Evolutionary conservation across 1,284 basidiomycete species (phyloP), one percentile per base, ranked within the genome.

Genomic region (Ganoderma lingzhi): DNA sequence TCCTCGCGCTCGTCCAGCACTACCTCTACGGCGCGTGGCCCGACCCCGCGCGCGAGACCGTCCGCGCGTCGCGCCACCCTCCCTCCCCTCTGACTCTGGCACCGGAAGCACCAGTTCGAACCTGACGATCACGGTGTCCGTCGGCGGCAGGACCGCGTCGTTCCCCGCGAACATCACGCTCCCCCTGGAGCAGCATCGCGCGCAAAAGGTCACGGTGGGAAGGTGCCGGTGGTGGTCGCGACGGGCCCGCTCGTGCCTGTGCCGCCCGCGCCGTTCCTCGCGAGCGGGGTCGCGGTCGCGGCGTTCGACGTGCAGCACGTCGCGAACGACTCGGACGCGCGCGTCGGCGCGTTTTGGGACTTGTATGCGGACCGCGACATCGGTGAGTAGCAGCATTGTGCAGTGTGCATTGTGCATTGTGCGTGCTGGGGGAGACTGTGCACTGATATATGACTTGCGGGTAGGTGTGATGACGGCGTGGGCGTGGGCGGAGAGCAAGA

Each of bases 1-100:
- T 71, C 59, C 64, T 62, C 41, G 37, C 44, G 14, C 67, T 71
- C 53, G 70, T 69, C 32, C 70, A 71, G 44, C 67, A 69, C 53
- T 71, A 71, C 44, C 65, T 71, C 59, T 71, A 69, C 45, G 70
- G 70, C 30, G 67, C 56, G 67, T 71, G 64, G 28, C 70, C 70
- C 19, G 67, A 71, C 67, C 70, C 63, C 60, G 48, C 59, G 14
- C 59, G 45, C 44, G 70, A 71, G 61, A 14, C 23, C 30, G 70
- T 71, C 44, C 65, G 55, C 55, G 67, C 70, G 19, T 63, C 17
- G 3, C 67, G 70, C 35, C 9, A 42, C 15, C n/a, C n/a, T n/a
- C n/a, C n/a, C 23, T 23, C 23, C 23, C 23, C 23, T 23, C n/a
- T n/a, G n/a, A n/a, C n/a, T n/a, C n/a, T n/a, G n/a, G n/a, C n/a